A percentile compares a stretch with the other conserved stretches of the same genome.
phyloP scores from a whole-genome alignment of 1,139 yeast species.

The Hansenula anomala region DNA sequence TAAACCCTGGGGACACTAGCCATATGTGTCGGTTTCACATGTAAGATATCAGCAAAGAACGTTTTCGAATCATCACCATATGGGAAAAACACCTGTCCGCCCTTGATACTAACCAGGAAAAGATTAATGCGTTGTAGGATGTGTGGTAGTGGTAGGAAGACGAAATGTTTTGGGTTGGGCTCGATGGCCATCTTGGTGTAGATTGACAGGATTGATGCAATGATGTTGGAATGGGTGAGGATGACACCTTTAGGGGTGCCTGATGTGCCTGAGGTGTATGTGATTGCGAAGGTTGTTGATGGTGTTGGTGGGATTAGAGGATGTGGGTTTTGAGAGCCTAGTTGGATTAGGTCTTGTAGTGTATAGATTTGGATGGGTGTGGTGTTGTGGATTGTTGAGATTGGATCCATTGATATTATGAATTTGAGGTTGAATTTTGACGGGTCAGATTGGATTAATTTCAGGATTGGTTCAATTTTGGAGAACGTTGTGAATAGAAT shows the following conservation, averaged over 20 bases:
- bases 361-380: too few species aligned
- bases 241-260: conserved; percentile 73
- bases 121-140: conserved; percentile 45
- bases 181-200: background rate
- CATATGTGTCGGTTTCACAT: conserved; percentile 34
- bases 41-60: conserved; percentile 34
- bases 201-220: conserved; percentile 26
- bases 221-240: conserved; percentile 47
- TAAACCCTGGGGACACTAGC: conserved; percentile 43
- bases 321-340: conserved; percentile 30
- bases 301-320: conserved; percentile 13
- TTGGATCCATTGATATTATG: too few species aligned
- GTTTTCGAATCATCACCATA: conserved; percentile 33
- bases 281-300: background rate
- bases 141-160: conserved; percentile 70
- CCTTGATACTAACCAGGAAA: background rate
- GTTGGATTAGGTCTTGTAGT: conserved; percentile 30
- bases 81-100: conserved; percentile 24
- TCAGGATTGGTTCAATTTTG: conserved; percentile 23
- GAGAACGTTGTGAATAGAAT: conserved; percentile 27
- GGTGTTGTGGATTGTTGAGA: too few species aligned
- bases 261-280: conserved; percentile 73
- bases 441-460: too few species aligned
- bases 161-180: conserved; percentile 28
- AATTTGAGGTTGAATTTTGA: too few species aligned